Conservation (phyloP, 177 flowering plant species). For the Vitis hybrid region DNA sequence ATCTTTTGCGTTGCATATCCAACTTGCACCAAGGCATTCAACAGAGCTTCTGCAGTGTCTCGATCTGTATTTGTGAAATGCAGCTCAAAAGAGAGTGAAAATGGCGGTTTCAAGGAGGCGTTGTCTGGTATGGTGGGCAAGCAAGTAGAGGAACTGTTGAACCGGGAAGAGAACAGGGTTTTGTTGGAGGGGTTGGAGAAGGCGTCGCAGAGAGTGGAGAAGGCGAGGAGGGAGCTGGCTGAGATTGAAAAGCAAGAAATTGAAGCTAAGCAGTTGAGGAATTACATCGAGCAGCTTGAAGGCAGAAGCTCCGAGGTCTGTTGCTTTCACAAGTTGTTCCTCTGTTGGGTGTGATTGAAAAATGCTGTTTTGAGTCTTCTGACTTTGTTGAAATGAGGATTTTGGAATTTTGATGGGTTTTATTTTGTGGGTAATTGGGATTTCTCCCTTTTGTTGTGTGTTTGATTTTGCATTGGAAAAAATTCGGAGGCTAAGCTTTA, state of each 20-base stretch:
- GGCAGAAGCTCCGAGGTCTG: conserved; percentile 69
- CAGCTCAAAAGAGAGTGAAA: conserved; percentile 19
- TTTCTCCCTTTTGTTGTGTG: no score
- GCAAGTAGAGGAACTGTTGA: conserved; percentile 64
- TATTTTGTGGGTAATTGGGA: no score
- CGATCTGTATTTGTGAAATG: conserved; percentile 24
- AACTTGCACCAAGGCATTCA: neutral
- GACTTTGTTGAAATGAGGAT: no score
- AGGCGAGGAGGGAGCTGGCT: conserved; percentile 71
- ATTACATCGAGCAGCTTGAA: conserved; percentile 62
- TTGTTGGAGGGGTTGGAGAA: conserved; percentile 75
- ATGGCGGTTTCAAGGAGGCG: conserved; percentile 44
- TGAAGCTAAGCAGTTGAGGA: conserved; percentile 54
- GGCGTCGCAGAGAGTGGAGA: conserved; percentile 71
- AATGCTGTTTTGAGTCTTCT: no score
- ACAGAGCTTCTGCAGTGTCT: conserved; percentile 4
- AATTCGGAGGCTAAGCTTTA: no score
- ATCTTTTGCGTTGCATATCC: no score
- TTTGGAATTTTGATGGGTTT: no score
- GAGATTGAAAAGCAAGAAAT: conserved; percentile 69
- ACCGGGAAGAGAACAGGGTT: conserved; percentile 67
- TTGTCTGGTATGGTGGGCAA: conserved; percentile 62
- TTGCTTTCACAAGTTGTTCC: neutral
- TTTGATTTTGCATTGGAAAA: no score
- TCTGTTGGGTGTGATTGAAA: neutral